A percentile compares a stretch with the other conserved stretches of the same genome.
These are phyloP conservation scores for Russula brevipes DNA, from an alignment of 768 basidiomycete genomes.

Conservation along the genomic window DNA sequence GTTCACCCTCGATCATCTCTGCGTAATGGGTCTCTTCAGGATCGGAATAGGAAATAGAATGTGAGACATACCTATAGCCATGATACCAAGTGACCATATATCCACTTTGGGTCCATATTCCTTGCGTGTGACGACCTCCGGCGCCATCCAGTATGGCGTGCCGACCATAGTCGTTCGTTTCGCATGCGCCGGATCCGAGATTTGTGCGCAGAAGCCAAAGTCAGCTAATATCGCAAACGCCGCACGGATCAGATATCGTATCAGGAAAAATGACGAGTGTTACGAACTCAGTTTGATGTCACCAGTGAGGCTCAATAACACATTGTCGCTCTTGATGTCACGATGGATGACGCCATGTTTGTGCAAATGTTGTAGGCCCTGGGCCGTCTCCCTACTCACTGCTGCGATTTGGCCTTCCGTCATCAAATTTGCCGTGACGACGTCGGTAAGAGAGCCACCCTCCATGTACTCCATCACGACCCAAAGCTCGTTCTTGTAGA, in stretches of 20 bases:
- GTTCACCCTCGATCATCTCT: conserved; percentile 99
- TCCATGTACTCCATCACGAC: conserved; percentile 99
- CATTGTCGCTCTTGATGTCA: conserved; percentile 99
- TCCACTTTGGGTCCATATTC: conserved; percentile 99
- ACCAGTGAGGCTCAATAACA: conserved; percentile 84
- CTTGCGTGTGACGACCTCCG: conserved; percentile 95
- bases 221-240: conserved; percentile 54
- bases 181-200: conserved; percentile 73
- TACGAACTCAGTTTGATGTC: conserved; percentile 97
- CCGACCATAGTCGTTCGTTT: conserved; percentile 99
- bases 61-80: conserved; percentile 71
- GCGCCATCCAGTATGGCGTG: conserved; percentile 99
- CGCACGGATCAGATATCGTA: neutral
- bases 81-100: conserved; percentile 95
- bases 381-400: conserved; percentile 86
- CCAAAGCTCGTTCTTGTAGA: conserved; percentile 98
- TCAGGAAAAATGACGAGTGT: neutral
- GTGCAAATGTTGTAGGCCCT: conserved; percentile 93
- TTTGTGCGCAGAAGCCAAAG: conserved; percentile 98
- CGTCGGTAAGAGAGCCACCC: conserved; percentile 90
- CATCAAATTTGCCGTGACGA: conserved; percentile 95
- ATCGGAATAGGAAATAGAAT: conserved; percentile 17
- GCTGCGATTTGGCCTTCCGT: conserved; percentile 98
- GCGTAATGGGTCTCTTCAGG: conserved; percentile 9
- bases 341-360: conserved; percentile 96